These are phyloP conservation scores for Pleurotus tuber-regium DNA, from an alignment of 768 basidiomycete species.

Conservation along the genomic window DNA sequence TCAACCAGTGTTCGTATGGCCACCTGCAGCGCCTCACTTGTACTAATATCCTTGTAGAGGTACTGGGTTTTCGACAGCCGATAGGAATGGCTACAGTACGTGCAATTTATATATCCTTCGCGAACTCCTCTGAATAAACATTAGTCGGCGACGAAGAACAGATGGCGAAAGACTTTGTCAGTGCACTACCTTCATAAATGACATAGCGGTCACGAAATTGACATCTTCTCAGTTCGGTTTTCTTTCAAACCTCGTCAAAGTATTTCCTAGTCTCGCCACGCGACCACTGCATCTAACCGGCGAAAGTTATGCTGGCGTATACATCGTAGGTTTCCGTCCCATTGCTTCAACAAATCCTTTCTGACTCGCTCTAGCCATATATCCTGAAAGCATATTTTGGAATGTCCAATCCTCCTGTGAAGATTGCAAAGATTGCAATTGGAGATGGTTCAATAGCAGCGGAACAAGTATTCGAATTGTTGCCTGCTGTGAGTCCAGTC, in stretches of 20 bases:
- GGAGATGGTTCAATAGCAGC: slow-evolving; percentile 64
- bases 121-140: slow-evolving; percentile 4
- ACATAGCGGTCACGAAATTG: too few species aligned
- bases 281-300: slow-evolving; percentile 70
- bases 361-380: slow-evolving; percentile 51
- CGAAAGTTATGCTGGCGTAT: slow-evolving; percentile 75
- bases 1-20: slow-evolving; percentile 54
- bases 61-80: slow-evolving; percentile 62
- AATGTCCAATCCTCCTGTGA: slow-evolving; percentile 62
- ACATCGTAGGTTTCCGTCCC: slow-evolving; percentile 47
- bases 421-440: slow-evolving; percentile 64
- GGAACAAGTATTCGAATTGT: slow-evolving; percentile 45
- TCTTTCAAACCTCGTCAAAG: slow-evolving; percentile 65
- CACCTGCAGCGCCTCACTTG: background rate
- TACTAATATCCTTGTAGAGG: slow-evolving; percentile 35
- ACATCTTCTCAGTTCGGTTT: slow-evolving; percentile 58
- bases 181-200: too few species aligned
- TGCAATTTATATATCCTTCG: background rate
- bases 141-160: slow-evolving; percentile 62
- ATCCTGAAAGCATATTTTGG: slow-evolving; percentile 72
- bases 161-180: slow-evolving; percentile 54
- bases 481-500: slow-evolving; percentile 50
- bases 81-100: slow-evolving; percentile 58
- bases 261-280: slow-evolving; percentile 65
- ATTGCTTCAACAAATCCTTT: background rate